Evolutionary conservation across 768 basidiomycete species (phyloP).

Genomic region (Suillus weaverae): DNA sequence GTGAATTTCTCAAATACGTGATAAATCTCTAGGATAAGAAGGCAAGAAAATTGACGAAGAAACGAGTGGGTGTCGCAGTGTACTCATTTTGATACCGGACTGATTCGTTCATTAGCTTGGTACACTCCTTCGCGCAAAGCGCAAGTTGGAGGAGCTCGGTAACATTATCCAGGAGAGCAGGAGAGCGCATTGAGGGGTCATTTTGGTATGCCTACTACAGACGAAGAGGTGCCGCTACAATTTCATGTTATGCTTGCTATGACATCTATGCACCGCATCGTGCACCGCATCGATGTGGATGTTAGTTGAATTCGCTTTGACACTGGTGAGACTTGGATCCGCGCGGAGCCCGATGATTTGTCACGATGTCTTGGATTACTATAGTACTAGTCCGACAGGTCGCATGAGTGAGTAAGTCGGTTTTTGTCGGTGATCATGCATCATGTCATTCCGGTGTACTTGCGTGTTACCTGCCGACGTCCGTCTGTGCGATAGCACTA

Average conservation of each 20-base stretch:
- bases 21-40: conserved; percentile 81
- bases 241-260: conserved; percentile 16
- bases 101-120: conserved; percentile 63
- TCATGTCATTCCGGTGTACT: background rate
- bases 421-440: background rate
- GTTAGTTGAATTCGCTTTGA: background rate
- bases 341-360: background rate
- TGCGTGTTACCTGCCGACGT: background rate
- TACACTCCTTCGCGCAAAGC: conserved; percentile 96
- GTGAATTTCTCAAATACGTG: background rate
- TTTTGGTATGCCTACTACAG: background rate
- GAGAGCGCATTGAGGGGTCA: conserved; percentile 52
- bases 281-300: conserved; percentile 3
- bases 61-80: conserved; percentile 70
- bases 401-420: background rate
- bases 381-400: background rate
- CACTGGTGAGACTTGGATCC: background rate
- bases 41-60: conserved; percentile 98
- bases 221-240: conserved; percentile 7
- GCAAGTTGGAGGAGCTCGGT: conserved; percentile 96
- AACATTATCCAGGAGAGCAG: conserved; percentile 92
- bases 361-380: background rate
- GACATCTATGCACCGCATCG: too few species aligned
- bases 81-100: background rate
- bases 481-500: background rate